phyloP scores from a whole-genome alignment of 805 yeast species.

The Millerozyma acaciae region DNA sequence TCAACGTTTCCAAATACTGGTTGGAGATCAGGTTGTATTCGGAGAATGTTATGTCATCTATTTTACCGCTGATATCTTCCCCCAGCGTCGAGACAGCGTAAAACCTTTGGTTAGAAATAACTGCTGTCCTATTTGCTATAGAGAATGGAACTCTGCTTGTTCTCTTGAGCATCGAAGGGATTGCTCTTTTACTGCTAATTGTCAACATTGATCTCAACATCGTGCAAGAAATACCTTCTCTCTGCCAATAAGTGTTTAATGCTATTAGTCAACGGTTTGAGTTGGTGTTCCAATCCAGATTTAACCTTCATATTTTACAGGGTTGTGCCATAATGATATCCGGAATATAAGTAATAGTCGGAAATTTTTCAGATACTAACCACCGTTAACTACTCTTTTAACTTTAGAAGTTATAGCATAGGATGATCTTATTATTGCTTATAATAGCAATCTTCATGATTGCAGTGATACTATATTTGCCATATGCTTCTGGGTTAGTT shows the following conservation, averaged over 20 bases:
- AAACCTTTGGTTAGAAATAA: not conserved
- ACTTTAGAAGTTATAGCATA: too few species aligned
- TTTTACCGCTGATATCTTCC: conserved; percentile 46
- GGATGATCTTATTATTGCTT: conserved; percentile 36
- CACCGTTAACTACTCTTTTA: not conserved
- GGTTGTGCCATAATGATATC: not conserved
- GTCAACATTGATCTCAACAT: not conserved
- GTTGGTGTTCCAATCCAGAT: too few species aligned
- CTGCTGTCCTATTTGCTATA: not conserved
- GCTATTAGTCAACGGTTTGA: too few species aligned
- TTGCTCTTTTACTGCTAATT: conserved; percentile 1
- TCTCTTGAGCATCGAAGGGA: not conserved
- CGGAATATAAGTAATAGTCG: not conserved
- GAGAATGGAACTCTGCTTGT: not conserved
- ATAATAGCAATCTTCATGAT: conserved; percentile 41
- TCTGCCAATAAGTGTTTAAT: too few species aligned
- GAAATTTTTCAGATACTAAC: not conserved
- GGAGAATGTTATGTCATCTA: conserved; percentile 42
- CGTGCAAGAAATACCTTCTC: too few species aligned
- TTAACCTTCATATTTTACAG: too few species aligned
- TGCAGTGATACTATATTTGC: conserved; percentile 40
- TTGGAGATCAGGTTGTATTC: conserved; percentile 67
- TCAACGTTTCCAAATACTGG: conserved; percentile 62
- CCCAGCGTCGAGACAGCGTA: conserved; percentile 45
- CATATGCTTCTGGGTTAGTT: conserved; percentile 49